Evolutionary conservation across 768 basidiomycete genomes (phyloP).

Genomic region (Xerocomellus intermedius): DNA sequence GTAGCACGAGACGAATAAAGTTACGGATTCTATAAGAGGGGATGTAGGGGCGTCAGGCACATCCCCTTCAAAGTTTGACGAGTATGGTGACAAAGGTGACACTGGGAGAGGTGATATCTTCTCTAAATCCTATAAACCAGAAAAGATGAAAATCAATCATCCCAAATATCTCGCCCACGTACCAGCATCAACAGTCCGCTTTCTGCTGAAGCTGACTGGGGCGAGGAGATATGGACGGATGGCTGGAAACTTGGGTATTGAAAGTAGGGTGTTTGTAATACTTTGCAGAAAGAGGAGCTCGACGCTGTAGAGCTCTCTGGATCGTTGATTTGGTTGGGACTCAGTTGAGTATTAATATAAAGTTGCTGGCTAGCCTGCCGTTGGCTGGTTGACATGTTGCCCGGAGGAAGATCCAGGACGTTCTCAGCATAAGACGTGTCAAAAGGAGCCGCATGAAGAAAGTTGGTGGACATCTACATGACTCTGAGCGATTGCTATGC

Average conservation of each 20-base stretch:
- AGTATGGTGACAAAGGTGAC: conserved; percentile 13
- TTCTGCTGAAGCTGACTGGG: conserved; percentile 9
- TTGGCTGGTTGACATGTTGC: neutral
- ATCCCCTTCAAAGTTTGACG: conserved; percentile 2
- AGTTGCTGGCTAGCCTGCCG: conserved; percentile 13
- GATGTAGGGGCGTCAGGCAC: neutral
- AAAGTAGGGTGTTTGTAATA: conserved; percentile 11
- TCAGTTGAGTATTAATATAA: conserved; percentile 20
- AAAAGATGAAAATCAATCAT: neutral
- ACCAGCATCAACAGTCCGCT: conserved; percentile 6
- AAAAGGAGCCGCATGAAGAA: neutral
- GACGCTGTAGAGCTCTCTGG: conserved; percentile 18
- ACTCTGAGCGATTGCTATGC: conserved; percentile 1
- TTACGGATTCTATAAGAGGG: conserved; percentile 14
- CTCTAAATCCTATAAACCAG: conserved; percentile 10
- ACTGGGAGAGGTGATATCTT: conserved; percentile 5
- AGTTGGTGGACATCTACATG: conserved; percentile 2
- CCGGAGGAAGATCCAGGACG: neutral
- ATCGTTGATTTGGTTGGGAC: conserved; percentile 2
- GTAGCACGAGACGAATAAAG: neutral
- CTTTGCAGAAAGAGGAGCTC: conserved; percentile 1
- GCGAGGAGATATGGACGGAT: conserved; percentile 7
- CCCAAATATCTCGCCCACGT: neutral
- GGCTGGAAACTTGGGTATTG: neutral
- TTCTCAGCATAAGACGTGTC: neutral